Evolutionary conservation across 768 basidiomycete genomes (phyloP), one percentile per base, ranked within the genome.

Genomic region (Tubosaeta sp.): DNA sequence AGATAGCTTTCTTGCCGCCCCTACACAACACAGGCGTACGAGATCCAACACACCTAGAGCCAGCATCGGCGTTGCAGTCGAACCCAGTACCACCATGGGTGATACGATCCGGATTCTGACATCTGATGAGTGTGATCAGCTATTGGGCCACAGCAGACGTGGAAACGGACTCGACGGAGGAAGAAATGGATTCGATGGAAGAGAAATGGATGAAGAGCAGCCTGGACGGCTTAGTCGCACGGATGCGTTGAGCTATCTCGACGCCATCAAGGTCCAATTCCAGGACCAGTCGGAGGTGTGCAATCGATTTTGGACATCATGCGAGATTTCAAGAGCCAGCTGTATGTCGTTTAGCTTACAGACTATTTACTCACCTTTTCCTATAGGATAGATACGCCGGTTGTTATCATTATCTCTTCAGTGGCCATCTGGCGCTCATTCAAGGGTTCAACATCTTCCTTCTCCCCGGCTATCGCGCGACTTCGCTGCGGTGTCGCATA

Each of bases 371-470:
- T 58, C 29, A 55, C 9, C 12, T 38, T 31, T 14, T 32, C 32
- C 29, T 9, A 19, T 65, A 95, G 95, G 34, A 97, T 99, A 68
- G 95, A 97, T 70, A 99, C 95, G 0, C 95, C 95, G 0, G 94
- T 92, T 34, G 95, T 99, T 43, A 99, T 99, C 64, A 85, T 1
- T 81, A 85, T 44, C 83, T 99, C 26, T 98, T 99, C 74, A 82
- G 85, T 51, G 91, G 91, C 2, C 92, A 97, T 62, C 91, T 91
- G 0, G 66, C 75, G 6, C 86, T 99, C 55, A 97, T 99, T 43
- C 92, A 95, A 69, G 95, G 95, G 10, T 99, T 99, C 79, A 98
- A 97, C 72, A 97, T 94, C 0, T 99, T 98, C 72, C 80, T 99
- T 11, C 95, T 95, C 4, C 79, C 82, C 19, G 95, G 95, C 14